These are phyloP conservation scores for Aspergillus cristatus DNA, from an alignment of 495 filamentous ascomycete genomes.

Conservation along the genomic window DNA sequence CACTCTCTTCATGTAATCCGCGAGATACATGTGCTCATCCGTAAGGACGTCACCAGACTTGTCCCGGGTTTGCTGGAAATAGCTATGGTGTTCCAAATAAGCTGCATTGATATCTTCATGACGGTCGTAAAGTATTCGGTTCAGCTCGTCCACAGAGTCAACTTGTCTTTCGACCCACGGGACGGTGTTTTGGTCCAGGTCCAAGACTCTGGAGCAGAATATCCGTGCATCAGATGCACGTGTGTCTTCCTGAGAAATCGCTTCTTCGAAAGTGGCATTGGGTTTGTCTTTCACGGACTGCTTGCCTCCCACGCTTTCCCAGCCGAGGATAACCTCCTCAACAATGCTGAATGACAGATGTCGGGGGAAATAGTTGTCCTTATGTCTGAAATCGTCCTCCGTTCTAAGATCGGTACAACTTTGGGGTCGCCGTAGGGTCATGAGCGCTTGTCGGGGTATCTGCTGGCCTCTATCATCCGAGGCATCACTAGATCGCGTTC, in stretches of 20 bases:
- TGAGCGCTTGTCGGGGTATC: slow-evolving; percentile 18
- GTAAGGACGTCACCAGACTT: slow-evolving; percentile 56
- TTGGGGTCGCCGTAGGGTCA: slow-evolving; percentile 35
- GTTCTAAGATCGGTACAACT: slow-evolving; percentile 29
- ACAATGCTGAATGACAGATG: slow-evolving; percentile 82
- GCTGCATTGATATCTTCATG: slow-evolving; percentile 57
- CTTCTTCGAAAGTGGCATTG: slow-evolving; percentile 26
- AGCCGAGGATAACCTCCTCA: slow-evolving; percentile 75
- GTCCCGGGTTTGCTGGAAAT: slow-evolving; percentile 55
- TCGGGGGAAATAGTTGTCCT: slow-evolving; percentile 51
- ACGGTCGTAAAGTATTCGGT: slow-evolving; percentile 49
- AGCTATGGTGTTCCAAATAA: slow-evolving; percentile 57
- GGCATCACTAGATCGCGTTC: slow-evolving; percentile 27
- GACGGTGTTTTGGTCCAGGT: slow-evolving; percentile 34
- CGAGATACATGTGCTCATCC: slow-evolving; percentile 56
- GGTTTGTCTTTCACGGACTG: slow-evolving; percentile 19
- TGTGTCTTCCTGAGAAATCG: slow-evolving; percentile 37
- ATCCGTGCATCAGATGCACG: slow-evolving; percentile 51
- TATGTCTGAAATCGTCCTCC: slow-evolving; percentile 14
- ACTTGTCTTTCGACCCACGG: slow-evolving; percentile 64
- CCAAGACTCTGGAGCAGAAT: slow-evolving; percentile 46
- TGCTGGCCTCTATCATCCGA: slow-evolving; percentile 17
- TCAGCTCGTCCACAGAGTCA: slow-evolving; percentile 50
- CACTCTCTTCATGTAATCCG: slow-evolving; percentile 69
- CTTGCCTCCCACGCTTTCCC: slow-evolving; percentile 42